phyloP scores from a whole-genome alignment of 495 filamentous ascomycete species.

The Lineolata rhizophorae region DNA sequence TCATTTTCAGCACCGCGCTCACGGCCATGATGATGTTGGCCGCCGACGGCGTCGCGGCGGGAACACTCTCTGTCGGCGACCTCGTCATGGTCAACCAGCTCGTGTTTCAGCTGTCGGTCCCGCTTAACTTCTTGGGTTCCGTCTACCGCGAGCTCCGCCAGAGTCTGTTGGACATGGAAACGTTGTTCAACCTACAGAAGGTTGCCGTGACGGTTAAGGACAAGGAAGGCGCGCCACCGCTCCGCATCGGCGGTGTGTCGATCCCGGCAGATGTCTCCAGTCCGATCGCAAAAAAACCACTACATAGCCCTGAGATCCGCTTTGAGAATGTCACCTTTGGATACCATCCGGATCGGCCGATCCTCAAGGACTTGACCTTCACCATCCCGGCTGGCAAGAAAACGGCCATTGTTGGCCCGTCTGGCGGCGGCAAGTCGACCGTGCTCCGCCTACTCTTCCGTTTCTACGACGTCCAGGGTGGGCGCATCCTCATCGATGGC shows the following conservation, averaged over 20 bases:
- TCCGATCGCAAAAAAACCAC: no score
- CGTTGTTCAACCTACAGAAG: constrained; percentile 95
- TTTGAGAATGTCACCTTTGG: constrained; percentile 94
- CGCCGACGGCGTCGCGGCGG: constrained; percentile 64
- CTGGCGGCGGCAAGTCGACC: constrained; percentile 90
- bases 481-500: constrained; percentile 75
- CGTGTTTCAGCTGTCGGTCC: constrained; percentile 91
- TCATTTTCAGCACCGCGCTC: constrained; percentile 88
- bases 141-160: constrained; percentile 92
- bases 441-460: constrained; percentile 80
- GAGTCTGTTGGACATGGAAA: constrained; percentile 93
- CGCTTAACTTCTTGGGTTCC: constrained; percentile 85
- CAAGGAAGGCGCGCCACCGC: constrained; percentile 41
- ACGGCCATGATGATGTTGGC: constrained; percentile 98
- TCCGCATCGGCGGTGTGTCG: constrained; percentile 55
- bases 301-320: no score
- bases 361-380: constrained; percentile 62
- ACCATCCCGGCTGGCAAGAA: constrained; percentile 92
- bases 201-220: constrained; percentile 82
- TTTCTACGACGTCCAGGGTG: constrained; percentile 76
- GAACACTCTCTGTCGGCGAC: constrained; percentile 76
- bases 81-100: constrained; percentile 97
- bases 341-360: constrained; percentile 71
- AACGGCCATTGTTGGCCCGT: constrained; percentile 84
- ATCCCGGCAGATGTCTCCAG: no score